phyloP scores from a whole-genome alignment of 2,329 filamentous ascomycete species.

The Botrytis pseudocinerea region DNA sequence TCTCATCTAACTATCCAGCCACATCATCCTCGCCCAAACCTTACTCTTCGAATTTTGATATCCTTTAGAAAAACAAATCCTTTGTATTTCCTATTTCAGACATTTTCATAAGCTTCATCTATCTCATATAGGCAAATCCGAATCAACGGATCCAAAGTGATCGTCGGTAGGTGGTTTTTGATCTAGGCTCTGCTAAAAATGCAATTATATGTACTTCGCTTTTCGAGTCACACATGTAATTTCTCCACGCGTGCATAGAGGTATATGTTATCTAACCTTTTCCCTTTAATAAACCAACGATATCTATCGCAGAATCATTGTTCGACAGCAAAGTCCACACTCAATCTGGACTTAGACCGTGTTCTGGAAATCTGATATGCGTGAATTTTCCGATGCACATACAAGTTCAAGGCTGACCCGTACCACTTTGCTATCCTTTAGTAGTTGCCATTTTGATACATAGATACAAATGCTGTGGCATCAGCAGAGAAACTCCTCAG shows the following conservation, averaged over 20 bases:
- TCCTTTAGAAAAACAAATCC: neutral
- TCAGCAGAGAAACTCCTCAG: neutral
- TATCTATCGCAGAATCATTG: neutral
- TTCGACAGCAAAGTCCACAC: neutral
- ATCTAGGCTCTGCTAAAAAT: neutral
- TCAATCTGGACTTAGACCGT: neutral
- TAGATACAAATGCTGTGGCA: neutral
- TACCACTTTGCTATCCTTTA: neutral
- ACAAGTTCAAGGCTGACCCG: neutral
- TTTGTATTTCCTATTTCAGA: neutral
- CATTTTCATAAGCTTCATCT: neutral
- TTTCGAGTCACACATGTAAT: neutral
- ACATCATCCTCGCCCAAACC: neutral
- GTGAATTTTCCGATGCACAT: neutral
- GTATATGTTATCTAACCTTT: neutral
- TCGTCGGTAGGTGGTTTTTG: neutral
- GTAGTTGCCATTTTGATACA: neutral
- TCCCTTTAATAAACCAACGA: neutral
- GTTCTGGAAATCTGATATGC: neutral
- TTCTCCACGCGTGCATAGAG: neutral
- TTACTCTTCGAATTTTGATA: neutral
- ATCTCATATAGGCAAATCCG: neutral
- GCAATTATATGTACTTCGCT: neutral
- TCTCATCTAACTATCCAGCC: neutral
- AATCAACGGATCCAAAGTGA: neutral